phyloP scores from a whole-genome alignment of 768 basidiomycete genomes.

The Suillus cothurnatus region DNA sequence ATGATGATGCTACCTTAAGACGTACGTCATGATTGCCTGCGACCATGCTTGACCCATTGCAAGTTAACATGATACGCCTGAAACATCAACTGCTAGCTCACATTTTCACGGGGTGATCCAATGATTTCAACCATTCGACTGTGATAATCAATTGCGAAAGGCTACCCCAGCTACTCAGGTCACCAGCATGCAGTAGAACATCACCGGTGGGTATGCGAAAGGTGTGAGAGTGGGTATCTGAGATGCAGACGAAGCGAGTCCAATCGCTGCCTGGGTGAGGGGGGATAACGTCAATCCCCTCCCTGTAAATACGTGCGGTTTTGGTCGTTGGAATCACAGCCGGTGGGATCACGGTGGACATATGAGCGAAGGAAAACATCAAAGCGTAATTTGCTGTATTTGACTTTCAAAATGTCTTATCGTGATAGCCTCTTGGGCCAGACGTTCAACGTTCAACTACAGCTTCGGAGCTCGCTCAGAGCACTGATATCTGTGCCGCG shows the following conservation, averaged over 20 bases:
- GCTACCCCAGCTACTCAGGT: constrained; percentile 56
- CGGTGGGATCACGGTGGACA: neutral
- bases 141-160: constrained; percentile 48
- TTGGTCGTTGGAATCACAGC: neutral
- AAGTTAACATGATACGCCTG: neutral
- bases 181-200: constrained; percentile 67
- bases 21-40: constrained; percentile 73
- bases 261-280: constrained; percentile 34
- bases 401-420: neutral
- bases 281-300: constrained; percentile 19
- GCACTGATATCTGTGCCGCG: neutral
- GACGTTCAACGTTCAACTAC: neutral
- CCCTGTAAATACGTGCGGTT: neutral
- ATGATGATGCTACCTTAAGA: neutral
- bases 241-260: constrained; percentile 39
- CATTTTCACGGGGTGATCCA: constrained; percentile 67
- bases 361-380: neutral
- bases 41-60: constrained; percentile 48
- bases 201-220: constrained; percentile 62
- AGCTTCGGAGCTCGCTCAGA: neutral
- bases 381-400: neutral
- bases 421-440: neutral
- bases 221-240: constrained; percentile 34
- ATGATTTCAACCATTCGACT: constrained; percentile 55
- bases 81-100: constrained; percentile 27